A percentile compares a stretch with the other conserved stretches of the same genome.
These are phyloP conservation scores for Xylariales sp. DNA, from an alignment of 2,329 filamentous ascomycete genomes.

Conservation along the genomic window DNA sequence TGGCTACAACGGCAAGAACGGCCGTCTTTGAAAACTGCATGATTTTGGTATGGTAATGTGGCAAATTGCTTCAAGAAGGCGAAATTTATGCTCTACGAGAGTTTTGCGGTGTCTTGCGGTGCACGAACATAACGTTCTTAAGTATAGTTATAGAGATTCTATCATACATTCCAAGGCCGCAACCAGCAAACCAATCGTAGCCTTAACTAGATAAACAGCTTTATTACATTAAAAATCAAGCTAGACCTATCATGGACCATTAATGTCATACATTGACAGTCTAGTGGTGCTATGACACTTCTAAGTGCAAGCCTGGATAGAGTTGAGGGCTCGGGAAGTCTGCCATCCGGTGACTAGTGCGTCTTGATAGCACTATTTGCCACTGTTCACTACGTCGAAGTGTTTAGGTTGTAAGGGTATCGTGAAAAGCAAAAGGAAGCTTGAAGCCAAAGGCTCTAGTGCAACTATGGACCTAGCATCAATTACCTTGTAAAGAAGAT, in stretches of 20 bases:
- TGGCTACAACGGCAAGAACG: slow-evolving; percentile 45
- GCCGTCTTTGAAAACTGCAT: slow-evolving; percentile 47
- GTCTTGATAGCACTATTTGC: slow-evolving; percentile 2
- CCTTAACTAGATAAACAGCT: slow-evolving; percentile 1
- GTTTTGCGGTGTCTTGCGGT: no score
- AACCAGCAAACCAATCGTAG: slow-evolving; percentile 2
- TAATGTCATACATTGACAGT: not conserved
- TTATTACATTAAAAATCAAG: not conserved
- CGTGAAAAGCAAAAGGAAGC: not conserved
- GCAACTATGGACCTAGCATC: not conserved
- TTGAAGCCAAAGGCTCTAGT: no score
- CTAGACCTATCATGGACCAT: not conserved
- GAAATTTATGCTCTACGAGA: slow-evolving; percentile 3
- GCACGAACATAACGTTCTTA: not conserved
- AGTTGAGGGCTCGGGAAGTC: slow-evolving; percentile 21
- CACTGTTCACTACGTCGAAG: not conserved
- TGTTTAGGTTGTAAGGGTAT: no score
- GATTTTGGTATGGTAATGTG: slow-evolving; percentile 24
- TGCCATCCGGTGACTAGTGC: slow-evolving; percentile 19
- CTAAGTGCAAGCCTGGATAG: not conserved
- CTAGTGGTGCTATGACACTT: not conserved
- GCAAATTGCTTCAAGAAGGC: not conserved
- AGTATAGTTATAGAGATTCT: not conserved
- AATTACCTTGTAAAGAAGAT: not conserved
- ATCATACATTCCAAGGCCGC: not conserved